A percentile compares a stretch with the other conserved stretches of the same genome.
These are phyloP conservation scores for Ustilago tritici DNA, from an alignment of 1,284 basidiomycete genomes.

Conservation along the genomic window DNA sequence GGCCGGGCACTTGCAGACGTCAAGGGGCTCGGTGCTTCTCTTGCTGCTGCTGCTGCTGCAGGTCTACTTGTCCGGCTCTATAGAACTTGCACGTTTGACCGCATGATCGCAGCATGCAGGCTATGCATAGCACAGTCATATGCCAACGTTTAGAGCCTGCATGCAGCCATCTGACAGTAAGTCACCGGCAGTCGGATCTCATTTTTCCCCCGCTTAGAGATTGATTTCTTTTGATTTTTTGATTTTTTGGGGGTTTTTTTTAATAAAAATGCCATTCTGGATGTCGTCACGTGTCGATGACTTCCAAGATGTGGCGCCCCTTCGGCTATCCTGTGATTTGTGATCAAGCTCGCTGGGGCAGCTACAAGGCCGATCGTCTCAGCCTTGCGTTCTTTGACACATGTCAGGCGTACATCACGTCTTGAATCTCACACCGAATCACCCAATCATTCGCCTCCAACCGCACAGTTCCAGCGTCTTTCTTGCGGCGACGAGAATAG, in stretches of 20 bases:
- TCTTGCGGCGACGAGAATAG: not conserved
- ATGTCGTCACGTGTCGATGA: not conserved
- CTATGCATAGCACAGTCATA: constrained; percentile 5
- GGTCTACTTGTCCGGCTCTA: not conserved
- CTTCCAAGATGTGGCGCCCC: not conserved
- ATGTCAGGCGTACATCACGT: constrained; percentile 2
- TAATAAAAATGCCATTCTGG: not conserved
- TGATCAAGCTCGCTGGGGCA: not conserved
- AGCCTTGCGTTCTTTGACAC: constrained; percentile 5
- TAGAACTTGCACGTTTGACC: not conserved
- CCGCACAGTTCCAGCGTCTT: not conserved
- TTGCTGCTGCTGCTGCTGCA: not conserved
- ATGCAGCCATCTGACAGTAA: constrained; percentile 5
- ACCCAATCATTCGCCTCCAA: not conserved
- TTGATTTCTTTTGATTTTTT: not conserved
- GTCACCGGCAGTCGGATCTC: constrained; percentile 15
- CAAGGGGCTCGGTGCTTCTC: not conserved
- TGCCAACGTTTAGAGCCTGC: not conserved
- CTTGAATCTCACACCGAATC: not conserved
- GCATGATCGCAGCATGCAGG: not conserved
- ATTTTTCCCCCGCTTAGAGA: not conserved
- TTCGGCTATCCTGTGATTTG: not conserved
- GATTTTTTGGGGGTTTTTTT: too few relatives aligned
- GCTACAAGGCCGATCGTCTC: not conserved
- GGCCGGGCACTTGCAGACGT: not conserved